Evolutionary conservation across 2,329 filamentous ascomycete genomes (phyloP).

Genomic region (Hymenoscyphus albidus): DNA sequence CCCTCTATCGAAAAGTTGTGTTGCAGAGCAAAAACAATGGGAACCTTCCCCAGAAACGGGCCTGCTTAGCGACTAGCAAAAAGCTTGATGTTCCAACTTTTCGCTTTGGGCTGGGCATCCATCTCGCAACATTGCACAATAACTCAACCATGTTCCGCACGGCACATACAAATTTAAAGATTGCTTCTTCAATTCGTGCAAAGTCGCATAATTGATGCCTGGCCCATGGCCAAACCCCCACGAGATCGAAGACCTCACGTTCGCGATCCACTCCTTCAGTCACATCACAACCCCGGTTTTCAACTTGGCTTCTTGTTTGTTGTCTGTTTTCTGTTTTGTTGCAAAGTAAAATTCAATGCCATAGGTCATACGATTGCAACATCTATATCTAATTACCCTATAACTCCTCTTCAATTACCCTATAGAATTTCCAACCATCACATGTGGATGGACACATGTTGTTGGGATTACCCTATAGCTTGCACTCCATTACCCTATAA

Average conservation of each 20-base stretch:
- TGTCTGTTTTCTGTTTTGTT: neutral
- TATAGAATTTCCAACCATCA: slow-evolving; percentile 6
- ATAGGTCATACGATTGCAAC: neutral
- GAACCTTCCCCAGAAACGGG: neutral
- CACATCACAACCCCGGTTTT: neutral
- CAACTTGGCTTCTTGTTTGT: neutral
- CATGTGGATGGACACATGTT: neutral
- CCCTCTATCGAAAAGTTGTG: too few species aligned
- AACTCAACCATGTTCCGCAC: neutral
- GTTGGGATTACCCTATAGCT: slow-evolving; percentile 4
- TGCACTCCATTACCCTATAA: slow-evolving; percentile 6
- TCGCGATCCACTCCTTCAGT: neutral
- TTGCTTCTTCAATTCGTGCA: neutral
- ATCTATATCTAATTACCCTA: slow-evolving; percentile 7
- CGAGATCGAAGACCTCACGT: neutral
- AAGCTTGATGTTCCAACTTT: neutral
- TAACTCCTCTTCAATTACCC: slow-evolving; percentile 7
- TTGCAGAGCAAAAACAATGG: neutral
- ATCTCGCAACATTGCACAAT: neutral
- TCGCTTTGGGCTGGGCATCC: neutral
- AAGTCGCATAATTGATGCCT: neutral
- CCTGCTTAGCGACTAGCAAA: neutral
- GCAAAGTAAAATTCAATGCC: neutral
- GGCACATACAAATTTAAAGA: neutral
- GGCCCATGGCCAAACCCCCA: too few species aligned